Base-by-base conservation (phyloP, 495 filamentous ascomycete genomes). In the Xeromyces bisporus region DNA sequence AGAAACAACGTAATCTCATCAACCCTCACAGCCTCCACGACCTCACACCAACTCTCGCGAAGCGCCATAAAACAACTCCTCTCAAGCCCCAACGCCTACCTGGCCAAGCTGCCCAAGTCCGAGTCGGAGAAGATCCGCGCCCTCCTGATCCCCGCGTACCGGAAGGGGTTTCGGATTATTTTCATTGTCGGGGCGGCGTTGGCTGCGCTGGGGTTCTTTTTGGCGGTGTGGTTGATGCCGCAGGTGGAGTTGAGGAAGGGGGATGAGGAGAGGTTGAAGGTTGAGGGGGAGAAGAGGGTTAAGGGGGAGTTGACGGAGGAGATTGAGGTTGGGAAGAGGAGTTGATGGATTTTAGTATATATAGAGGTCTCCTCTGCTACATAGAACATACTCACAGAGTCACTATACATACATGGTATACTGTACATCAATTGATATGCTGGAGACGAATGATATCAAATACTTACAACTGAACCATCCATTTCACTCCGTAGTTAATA, bases 201-300 rank as follows among this genome's bases (percentile, higher is more conserved):
- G 8, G 50, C 62, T n/a, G 58, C 56, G 0, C 23, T 64, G 3
- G 59, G 63, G 7, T 59, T 66, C 29, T 28, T 56, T 7, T 28
- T 70, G 17, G 52, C 64, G 7, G 41, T 43, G 29, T 48, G 43
- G 29, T 43, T 67, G 16, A 62, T 70, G 50, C 62, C 59, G 5
- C 60, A 68, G 31, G 46, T 67, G 17, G 47, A 48, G 7, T 33
- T 69, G 14, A 50, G 47, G 9, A 36, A 55, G 11, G 46, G 40
- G 2, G 62, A 67, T 38, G 64, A 68, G 39, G 52, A 59, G 28
- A 50, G 53, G 28, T 39, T 67, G 25, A 66, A 65, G 36, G 52
- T 58, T 21, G 60, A 67, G 25, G 65, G 43, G 14, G 54, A 47
- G 37, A 47, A 44, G 17, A 34, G 51, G 27, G 25, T 47, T 3